Percentiles rank a stretch among this genome's conserved stretches.
These are phyloP conservation scores for Arctium minus DNA, from an alignment of 129 eudicot genomes.

Conservation along the genomic window DNA sequence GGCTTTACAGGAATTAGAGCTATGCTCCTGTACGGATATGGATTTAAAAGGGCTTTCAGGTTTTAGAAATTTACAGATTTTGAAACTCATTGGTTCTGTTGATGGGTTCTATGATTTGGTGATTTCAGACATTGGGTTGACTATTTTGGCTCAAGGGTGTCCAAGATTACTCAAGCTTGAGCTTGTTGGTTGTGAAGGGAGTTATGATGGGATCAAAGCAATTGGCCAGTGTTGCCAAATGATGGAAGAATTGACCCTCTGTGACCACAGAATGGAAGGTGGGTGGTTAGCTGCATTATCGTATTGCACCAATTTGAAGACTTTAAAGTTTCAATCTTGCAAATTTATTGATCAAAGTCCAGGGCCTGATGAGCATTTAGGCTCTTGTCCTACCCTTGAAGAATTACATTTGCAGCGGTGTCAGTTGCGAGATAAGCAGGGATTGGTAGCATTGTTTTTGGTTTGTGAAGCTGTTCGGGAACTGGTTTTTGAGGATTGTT, in stretches of 20 bases:
- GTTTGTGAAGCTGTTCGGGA: constrained; percentile 70
- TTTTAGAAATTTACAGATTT: constrained; percentile 69
- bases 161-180: constrained; percentile 77
- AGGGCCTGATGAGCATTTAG: constrained; percentile 84
- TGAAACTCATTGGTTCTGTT: constrained; percentile 62
- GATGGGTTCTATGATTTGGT: constrained; percentile 71
- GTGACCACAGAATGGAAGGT: constrained; percentile 77
- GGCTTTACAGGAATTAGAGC: constrained; percentile 78
- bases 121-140: constrained; percentile 86
- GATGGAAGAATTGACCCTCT: constrained; percentile 81
- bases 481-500: constrained; percentile 72
- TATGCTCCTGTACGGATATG: constrained; percentile 57
- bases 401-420: constrained; percentile 77
- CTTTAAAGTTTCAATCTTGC: constrained; percentile 74
- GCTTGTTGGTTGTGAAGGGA: constrained; percentile 95
- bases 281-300: constrained; percentile 94
- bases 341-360: constrained; percentile 67
- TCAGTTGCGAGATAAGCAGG: constrained; percentile 68
- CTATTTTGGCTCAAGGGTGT: constrained; percentile 93
- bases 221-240: constrained; percentile 94
- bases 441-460: constrained; percentile 68
- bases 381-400: constrained; percentile 73
- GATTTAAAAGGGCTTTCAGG: constrained; percentile 49
- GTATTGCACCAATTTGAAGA: constrained; percentile 79
- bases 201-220: constrained; percentile 94